phyloP scores from a whole-genome alignment of 2,329 filamentous ascomycete genomes.

The Verruconis gallopava region DNA sequence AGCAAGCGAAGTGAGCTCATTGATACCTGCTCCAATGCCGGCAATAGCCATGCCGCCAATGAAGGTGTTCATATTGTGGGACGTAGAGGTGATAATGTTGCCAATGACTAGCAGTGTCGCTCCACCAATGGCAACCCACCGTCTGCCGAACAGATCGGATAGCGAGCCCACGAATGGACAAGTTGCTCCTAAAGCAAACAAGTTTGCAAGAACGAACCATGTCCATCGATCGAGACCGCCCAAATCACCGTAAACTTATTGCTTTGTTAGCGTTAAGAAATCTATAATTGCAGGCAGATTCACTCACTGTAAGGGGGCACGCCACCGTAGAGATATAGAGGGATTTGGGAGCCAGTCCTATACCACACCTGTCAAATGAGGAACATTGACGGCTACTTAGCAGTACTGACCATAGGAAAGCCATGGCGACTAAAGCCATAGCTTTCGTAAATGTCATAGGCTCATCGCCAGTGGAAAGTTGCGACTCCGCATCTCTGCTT shows the following conservation, averaged over 20 bases:
- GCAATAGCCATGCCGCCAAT: conserved; percentile 38
- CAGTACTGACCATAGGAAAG: conserved; percentile 5
- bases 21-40: conserved; percentile 53
- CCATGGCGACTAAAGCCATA: conserved; percentile 9
- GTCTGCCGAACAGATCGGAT: conserved; percentile 50
- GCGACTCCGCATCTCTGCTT: background rate
- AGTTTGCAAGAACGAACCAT: conserved; percentile 39
- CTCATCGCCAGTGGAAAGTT: conserved; percentile 1
- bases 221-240: conserved; percentile 47
- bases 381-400: conserved; percentile 29
- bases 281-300: conserved; percentile 12
- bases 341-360: conserved; percentile 47
- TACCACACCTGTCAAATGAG: conserved; percentile 47
- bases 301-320: conserved; percentile 16
- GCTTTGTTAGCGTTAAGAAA: conserved; percentile 28
- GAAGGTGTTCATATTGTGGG: conserved; percentile 46
- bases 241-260: conserved; percentile 46
- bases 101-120: conserved; percentile 42
- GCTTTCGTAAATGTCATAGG: conserved; percentile 9
- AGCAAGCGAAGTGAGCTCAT: conserved; percentile 55
- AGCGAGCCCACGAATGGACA: conserved; percentile 54
- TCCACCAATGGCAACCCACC: conserved; percentile 45
- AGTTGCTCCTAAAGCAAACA: conserved; percentile 43
- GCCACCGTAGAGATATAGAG: conserved; percentile 35
- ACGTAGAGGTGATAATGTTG: conserved; percentile 46